Evolutionary conservation across 129 eudicot species (phyloP).

Genomic region (Dittrichia graveolens): DNA sequence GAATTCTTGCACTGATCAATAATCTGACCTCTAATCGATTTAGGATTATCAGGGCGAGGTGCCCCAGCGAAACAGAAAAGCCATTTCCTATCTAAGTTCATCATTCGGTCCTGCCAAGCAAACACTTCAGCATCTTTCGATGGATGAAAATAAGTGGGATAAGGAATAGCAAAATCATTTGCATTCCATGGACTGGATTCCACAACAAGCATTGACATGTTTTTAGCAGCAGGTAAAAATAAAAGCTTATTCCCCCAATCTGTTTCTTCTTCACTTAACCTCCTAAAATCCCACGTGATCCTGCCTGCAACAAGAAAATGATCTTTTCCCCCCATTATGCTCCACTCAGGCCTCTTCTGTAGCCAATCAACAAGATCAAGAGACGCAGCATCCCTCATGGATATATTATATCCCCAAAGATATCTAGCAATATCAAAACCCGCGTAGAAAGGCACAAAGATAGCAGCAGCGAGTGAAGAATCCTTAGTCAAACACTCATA

Average conservation of each 20-base stretch:
- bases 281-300: slow-evolving; percentile 56
- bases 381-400: slow-evolving; percentile 44
- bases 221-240: slow-evolving; percentile 47
- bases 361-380: slow-evolving; percentile 55
- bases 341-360: slow-evolving; percentile 46
- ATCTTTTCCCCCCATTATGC: slow-evolving; percentile 43
- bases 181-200: slow-evolving; percentile 44
- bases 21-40: slow-evolving; percentile 48
- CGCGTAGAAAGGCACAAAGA: slow-evolving; percentile 55
- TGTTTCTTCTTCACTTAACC: slow-evolving; percentile 29
- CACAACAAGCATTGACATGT: slow-evolving; percentile 56
- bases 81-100: slow-evolving; percentile 31
- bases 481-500: slow-evolving; percentile 54
- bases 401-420: slow-evolving; percentile 39
- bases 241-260: slow-evolving; percentile 59
- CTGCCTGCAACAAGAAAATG: slow-evolving; percentile 59
- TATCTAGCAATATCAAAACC: slow-evolving; percentile 58
- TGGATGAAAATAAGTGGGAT: slow-evolving; percentile 61
- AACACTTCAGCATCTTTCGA: slow-evolving; percentile 35
- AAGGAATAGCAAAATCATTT: slow-evolving; percentile 51
- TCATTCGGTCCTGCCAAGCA: slow-evolving; percentile 48
- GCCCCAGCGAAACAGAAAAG: slow-evolving; percentile 55
- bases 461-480: slow-evolving; percentile 51
- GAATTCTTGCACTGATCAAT: slow-evolving; percentile 51
- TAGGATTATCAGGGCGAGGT: slow-evolving; percentile 46